Evolutionary conservation across 805 yeast species (phyloP).

Genomic region (Groenewaldozyma salmanticensis): DNA sequence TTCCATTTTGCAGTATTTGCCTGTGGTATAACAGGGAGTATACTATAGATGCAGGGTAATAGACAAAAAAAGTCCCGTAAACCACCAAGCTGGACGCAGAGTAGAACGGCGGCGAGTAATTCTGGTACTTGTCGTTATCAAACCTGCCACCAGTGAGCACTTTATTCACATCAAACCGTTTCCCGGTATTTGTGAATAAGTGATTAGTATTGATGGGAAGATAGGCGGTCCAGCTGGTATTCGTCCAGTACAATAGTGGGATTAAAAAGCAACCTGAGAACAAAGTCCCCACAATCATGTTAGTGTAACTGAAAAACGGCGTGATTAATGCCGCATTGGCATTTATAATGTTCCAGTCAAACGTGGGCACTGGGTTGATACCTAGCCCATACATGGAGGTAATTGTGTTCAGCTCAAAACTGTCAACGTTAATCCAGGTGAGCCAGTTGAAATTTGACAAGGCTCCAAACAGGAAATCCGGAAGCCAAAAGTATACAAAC

Average conservation of each 20-base stretch:
- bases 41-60: constrained; percentile 46
- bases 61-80: constrained; percentile 48
- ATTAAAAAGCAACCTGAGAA: constrained; percentile 38
- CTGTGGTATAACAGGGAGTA: constrained; percentile 25
- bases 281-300: constrained; percentile 34
- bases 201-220: constrained; percentile 51
- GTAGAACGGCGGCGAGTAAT: constrained; percentile 11
- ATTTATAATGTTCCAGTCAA: constrained; percentile 46
- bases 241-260: constrained; percentile 38
- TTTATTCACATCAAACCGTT: constrained; percentile 36
- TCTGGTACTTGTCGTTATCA: constrained; percentile 7
- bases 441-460: constrained; percentile 56
- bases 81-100: constrained; percentile 18
- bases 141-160: constrained; percentile 26
- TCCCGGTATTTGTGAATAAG: constrained; percentile 44
- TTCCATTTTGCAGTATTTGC: constrained; percentile 14
- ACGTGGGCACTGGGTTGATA: constrained; percentile 37
- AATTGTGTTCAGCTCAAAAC: constrained; percentile 38
- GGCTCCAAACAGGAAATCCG: constrained; percentile 53
- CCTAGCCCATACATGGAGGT: constrained; percentile 41
- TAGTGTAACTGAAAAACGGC: constrained; percentile 34
- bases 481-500: constrained; percentile 57
- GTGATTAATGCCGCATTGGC: constrained; percentile 37
- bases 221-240: constrained; percentile 51
- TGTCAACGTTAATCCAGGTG: constrained; percentile 47